These are phyloP conservation scores for Fennellomyces sp. DNA, from an alignment of 371 early-diverging fungal species.

Conservation along the genomic window DNA sequence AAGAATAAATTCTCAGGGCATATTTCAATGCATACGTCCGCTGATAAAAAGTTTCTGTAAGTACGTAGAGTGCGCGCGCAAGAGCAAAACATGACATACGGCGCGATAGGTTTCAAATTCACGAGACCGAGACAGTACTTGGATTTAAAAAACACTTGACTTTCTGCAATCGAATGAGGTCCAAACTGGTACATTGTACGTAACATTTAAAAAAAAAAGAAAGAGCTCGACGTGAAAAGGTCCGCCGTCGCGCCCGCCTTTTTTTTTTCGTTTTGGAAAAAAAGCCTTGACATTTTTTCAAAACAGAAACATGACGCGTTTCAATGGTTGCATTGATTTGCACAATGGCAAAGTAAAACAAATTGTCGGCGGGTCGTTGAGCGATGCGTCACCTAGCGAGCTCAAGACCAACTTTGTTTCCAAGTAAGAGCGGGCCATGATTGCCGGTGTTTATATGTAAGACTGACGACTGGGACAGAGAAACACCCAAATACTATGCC, in stretches of 20 bases:
- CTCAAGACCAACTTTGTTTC: conserved; percentile 94
- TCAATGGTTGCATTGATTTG: conserved; percentile 96
- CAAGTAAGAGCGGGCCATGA: conserved; percentile 46
- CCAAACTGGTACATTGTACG: conserved; percentile 56
- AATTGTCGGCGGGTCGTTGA: conserved; percentile 93
- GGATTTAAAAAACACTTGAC: conserved; percentile 76
- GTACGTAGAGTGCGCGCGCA: conserved; percentile 10
- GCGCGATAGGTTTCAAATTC: conserved; percentile 87
- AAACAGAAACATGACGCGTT: conserved; percentile 54
- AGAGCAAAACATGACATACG: conserved; percentile 40
- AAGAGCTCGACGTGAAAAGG: not conserved
- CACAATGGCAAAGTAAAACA: conserved; percentile 98
- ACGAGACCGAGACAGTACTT: conserved; percentile 77
- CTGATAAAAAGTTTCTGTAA: conserved; percentile 8
- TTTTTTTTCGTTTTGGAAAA: not conserved
- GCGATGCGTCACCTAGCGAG: conserved; percentile 62
- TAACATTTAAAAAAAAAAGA: not conserved
- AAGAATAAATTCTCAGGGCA: too few species aligned
- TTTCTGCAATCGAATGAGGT: conserved; percentile 61
- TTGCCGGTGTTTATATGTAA: not conserved
- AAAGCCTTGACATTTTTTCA: not conserved
- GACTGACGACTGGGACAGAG: conserved; percentile 37
- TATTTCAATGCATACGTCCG: conserved; percentile 32
- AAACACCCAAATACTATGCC: conserved; percentile 81
- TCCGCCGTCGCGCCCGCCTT: not conserved